Percentiles rank a stretch among this genome's conserved stretches.
Evolutionary conservation across 768 basidiomycete species (phyloP).

Genomic region (Suillus fuscotomentosus): DNA sequence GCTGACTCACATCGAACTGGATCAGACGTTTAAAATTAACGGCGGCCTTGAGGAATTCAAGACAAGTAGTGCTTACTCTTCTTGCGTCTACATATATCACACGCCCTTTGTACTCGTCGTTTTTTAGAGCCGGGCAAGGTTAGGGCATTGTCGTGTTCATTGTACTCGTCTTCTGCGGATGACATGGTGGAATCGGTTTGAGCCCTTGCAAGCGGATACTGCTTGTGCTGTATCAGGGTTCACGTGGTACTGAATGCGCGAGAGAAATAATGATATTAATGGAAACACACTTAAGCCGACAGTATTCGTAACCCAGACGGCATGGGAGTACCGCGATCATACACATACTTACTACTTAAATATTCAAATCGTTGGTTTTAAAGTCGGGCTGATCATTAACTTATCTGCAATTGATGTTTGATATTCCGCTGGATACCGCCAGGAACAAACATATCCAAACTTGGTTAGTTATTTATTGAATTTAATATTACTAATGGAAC

Average conservation of each 20-base stretch:
- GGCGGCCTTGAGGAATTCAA: neutral
- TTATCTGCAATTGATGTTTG: neutral
- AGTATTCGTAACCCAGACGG: neutral
- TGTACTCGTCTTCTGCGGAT: constrained; percentile 63
- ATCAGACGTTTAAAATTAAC: constrained; percentile 12
- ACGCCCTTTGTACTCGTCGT: constrained; percentile 72
- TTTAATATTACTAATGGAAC: too few species aligned
- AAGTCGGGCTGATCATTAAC: neutral
- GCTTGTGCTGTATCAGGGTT: neutral
- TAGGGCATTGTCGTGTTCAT: constrained; percentile 39
- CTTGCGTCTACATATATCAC: constrained; percentile 81
- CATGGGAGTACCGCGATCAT: neutral
- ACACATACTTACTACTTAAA: too few species aligned
- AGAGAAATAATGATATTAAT: neutral
- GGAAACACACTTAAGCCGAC: neutral
- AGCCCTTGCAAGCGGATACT: neutral
- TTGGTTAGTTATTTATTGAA: too few species aligned
- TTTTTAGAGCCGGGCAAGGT: constrained; percentile 52
- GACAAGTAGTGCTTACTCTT: constrained; percentile 54
- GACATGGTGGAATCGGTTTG: constrained; percentile 41
- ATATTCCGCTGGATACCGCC: too few species aligned
- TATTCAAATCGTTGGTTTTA: neutral
- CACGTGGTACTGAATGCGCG: neutral
- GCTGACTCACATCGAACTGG: constrained; percentile 61
- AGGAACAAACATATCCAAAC: too few species aligned